Percentiles rank a stretch among this genome's conserved stretches.
These are phyloP conservation scores for Colletotrichum godetiae DNA, from an alignment of 2,329 filamentous ascomycete species.

Conservation along the genomic window DNA sequence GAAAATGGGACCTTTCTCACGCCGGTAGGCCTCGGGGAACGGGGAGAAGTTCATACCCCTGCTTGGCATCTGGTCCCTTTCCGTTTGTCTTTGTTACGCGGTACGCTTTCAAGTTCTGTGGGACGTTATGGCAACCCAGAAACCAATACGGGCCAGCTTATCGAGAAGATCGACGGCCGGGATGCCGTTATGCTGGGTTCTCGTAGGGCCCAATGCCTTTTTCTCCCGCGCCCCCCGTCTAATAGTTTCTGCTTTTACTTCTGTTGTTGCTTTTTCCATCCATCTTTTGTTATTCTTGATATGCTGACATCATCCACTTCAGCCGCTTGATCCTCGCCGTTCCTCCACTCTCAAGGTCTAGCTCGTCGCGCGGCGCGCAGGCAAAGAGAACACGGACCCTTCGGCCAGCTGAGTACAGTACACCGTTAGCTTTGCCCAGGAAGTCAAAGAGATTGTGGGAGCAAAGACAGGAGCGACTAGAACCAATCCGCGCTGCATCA, in stretches of 20 bases:
- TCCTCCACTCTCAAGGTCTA: conserved; percentile 1
- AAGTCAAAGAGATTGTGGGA: conserved; percentile 28
- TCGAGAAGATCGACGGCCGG: conserved; percentile 21
- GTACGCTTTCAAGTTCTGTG: not conserved
- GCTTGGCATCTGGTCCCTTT: conserved; percentile 27
- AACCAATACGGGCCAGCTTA: not conserved
- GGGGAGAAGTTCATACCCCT: conserved; percentile 13
- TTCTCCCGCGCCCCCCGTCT: conserved; percentile 21
- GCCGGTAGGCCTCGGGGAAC: not conserved
- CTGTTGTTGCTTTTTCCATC: conserved; percentile 22
- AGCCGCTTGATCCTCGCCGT: conserved; percentile 22
- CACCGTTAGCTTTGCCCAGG: conserved; percentile 4
- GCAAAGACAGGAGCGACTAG: conserved; percentile 33
- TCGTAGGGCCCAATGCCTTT: conserved; percentile 7
- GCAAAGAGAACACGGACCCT: conserved; percentile 18
- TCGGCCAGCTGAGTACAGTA: conserved; percentile 12
- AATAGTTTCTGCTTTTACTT: conserved; percentile 29
- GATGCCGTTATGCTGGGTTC: not conserved
- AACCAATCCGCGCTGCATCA: conserved; percentile 20
- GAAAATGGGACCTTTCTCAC: not conserved
- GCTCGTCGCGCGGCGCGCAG: conserved; percentile 16
- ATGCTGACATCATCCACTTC: conserved; percentile 34
- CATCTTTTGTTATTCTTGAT: conserved; percentile 17
- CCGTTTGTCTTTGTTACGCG: conserved; percentile 1
- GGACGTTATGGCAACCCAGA: conserved; percentile 11